These are phyloP conservation scores for Zanthoxylum bungeanum DNA, from an alignment of 345 rosid species.

Conservation along the genomic window DNA sequence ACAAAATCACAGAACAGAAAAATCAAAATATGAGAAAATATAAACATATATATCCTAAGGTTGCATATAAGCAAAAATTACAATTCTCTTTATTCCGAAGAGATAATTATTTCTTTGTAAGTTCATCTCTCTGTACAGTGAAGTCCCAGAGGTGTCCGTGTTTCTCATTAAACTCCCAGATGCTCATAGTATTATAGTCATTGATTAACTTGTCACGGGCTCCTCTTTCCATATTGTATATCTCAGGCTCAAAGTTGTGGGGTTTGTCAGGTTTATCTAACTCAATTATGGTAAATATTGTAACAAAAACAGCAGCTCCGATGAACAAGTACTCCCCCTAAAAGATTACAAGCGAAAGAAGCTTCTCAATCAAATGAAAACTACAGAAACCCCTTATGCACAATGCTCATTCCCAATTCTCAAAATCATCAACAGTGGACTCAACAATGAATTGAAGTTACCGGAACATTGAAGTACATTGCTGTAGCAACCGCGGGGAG, in stretches of 20 bases:
- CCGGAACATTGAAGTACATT: slow-evolving; percentile 72
- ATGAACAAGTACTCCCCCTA: slow-evolving; percentile 83
- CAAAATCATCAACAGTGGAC: neutral
- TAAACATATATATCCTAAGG: slow-evolving; percentile 3
- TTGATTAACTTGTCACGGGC: slow-evolving; percentile 84
- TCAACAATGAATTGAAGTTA: slow-evolving; percentile 20
- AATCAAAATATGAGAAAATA: neutral
- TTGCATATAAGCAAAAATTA: slow-evolving; percentile 3
- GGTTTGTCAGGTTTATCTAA: slow-evolving; percentile 92
- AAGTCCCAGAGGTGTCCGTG: slow-evolving; percentile 95
- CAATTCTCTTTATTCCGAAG: neutral
- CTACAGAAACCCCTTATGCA: neutral
- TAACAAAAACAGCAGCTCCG: slow-evolving; percentile 69
- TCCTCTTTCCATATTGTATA: slow-evolving; percentile 80
- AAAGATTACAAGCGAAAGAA: neutral
- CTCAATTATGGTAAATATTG: slow-evolving; percentile 69
- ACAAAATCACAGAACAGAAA: neutral
- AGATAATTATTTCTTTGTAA: slow-evolving; percentile 48
- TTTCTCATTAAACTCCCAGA: slow-evolving; percentile 92
- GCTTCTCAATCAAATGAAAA: slow-evolving; percentile 2
- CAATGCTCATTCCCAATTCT: neutral
- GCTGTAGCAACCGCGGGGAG: slow-evolving; percentile 77
- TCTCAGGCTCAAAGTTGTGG: slow-evolving; percentile 92
- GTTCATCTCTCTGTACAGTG: slow-evolving; percentile 60
- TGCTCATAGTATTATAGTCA: slow-evolving; percentile 83